Base-by-base conservation (phyloP, 2,329 filamentous ascomycete genomes). In the Fusarium lateritium region DNA sequence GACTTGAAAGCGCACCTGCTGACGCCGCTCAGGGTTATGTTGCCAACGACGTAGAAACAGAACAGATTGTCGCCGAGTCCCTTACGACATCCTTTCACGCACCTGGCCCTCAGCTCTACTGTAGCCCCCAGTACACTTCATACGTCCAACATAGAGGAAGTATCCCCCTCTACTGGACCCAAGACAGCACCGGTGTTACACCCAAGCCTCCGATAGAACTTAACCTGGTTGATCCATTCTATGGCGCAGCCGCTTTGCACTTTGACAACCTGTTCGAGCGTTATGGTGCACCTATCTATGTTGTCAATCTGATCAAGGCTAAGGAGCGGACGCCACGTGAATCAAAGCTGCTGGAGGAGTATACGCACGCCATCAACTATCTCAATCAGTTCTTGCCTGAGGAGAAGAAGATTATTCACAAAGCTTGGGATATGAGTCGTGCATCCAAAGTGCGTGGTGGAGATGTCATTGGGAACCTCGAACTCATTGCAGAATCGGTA, bases 21-120 rank as follows among this genome's bases (percentile, higher is more conserved):
- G 14, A 72, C 24, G 43, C 1, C 14, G 38, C 9, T n/a, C 14
- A 84, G 77, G 95, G 96, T 15, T 97, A 97, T 77, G 96, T 99
- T 56, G 97, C 96, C 53, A 99, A 99, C 76, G 97, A 99, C 79
- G 96, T 99, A 24, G 97, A 99, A 80, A 98, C 96, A 1, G 96
- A 99, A 80, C 96, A 99, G 78, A 98, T 99, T 63, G 94, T 99
- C 7, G 96, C 94, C 1, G 96, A 99, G 77, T 93, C 94, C 73
- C 84, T 95, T 51, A 98, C 94, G 1, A 99, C 96, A 1, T 98
- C 96, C 0, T 98, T 99, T 73, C 96, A 99, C 81, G 92, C 93
- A 5, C 94, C 96, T 6, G 95, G 94, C 0, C 93, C 92, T 5
- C 89, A 89, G 49, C 86, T 97, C 13, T 98, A 94, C 77, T 90